phyloP scores from a whole-genome alignment of 805 yeast genomes.

The Candida ipomoeae region DNA sequence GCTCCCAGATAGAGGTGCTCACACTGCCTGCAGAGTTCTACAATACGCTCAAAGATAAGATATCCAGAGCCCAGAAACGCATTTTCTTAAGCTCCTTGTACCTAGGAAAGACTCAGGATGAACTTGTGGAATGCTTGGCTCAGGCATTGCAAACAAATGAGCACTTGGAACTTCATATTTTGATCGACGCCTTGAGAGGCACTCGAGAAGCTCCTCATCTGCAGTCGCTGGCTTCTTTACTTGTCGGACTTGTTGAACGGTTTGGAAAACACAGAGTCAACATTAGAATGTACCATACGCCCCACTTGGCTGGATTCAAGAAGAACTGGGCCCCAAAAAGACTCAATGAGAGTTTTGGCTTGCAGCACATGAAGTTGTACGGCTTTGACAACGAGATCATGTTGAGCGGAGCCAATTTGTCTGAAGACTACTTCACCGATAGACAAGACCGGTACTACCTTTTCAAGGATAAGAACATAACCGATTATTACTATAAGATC shows the following conservation, averaged over 20 bases:
- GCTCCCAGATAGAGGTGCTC: constrained; percentile 58
- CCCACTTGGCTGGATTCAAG: constrained; percentile 67
- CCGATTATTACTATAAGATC: constrained; percentile 72
- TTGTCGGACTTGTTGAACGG: constrained; percentile 61
- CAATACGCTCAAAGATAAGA: constrained; percentile 55
- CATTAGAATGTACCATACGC: constrained; percentile 84
- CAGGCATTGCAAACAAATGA: constrained; percentile 58
- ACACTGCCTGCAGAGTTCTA: constrained; percentile 73
- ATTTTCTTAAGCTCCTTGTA: constrained; percentile 83
- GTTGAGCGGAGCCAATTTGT: constrained; percentile 86
- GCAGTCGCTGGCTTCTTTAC: constrained; percentile 66
- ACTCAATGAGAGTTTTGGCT: constrained; percentile 85
- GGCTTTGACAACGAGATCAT: constrained; percentile 91
- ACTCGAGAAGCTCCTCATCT: constrained; percentile 84
- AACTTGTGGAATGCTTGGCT: constrained; percentile 60
- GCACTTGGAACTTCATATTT: constrained; percentile 61
- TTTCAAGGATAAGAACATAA: constrained; percentile 52
- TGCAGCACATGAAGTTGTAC: constrained; percentile 96
- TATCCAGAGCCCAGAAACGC: constrained; percentile 55
- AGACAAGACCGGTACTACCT: constrained; percentile 90
- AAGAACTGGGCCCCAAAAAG: constrained; percentile 70
- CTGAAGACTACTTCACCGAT: constrained; percentile 87
- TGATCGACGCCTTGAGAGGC: constrained; percentile 86
- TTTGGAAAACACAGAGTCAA: constrained; percentile 68
- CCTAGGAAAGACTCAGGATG: constrained; percentile 78